These are phyloP conservation scores for Fusarium setosum DNA, from an alignment of 2,329 filamentous ascomycete species.

Conservation along the genomic window DNA sequence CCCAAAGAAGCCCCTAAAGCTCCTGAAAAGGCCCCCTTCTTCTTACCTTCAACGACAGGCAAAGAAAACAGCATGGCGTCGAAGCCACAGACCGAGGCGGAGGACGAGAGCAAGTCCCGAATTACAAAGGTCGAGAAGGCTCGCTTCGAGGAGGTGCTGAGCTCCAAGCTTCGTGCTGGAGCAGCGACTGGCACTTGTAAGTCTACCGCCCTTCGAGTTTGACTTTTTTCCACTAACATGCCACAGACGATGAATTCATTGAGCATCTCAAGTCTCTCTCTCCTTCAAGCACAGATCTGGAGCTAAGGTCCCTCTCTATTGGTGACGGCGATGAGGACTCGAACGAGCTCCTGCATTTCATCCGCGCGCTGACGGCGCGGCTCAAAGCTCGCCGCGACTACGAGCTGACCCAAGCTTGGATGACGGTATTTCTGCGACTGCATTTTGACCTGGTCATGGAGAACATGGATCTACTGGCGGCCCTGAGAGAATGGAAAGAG, in stretches of 20 bases:
- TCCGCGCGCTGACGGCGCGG: slow-evolving; percentile 80
- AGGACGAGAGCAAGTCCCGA: slow-evolving; percentile 67
- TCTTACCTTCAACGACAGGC: slow-evolving; percentile 77
- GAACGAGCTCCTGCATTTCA: slow-evolving; percentile 83
- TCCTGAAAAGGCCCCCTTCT: slow-evolving; percentile 96
- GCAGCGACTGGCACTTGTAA: slow-evolving; percentile 70
- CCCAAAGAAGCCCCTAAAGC: slow-evolving; percentile 91
- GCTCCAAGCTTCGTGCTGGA: slow-evolving; percentile 65
- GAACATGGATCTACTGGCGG: slow-evolving; percentile 64
- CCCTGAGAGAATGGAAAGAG: slow-evolving; percentile 75
- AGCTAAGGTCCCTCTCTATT: slow-evolving; percentile 81
- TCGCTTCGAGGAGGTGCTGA: slow-evolving; percentile 68
- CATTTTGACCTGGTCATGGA: slow-evolving; percentile 72
- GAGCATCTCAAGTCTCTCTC: slow-evolving; percentile 83
- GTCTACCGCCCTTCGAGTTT: slow-evolving; percentile 41
- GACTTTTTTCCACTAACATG: slow-evolving; percentile 36
- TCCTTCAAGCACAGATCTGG: slow-evolving; percentile 88
- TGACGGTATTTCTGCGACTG: slow-evolving; percentile 89
- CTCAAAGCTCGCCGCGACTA: slow-evolving; percentile 82
- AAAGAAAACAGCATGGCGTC: slow-evolving; percentile 56
- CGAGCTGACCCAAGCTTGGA: slow-evolving; percentile 96
- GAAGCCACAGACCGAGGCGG: slow-evolving; percentile 46
- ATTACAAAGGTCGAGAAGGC: slow-evolving; percentile 74
- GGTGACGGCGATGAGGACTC: slow-evolving; percentile 59
- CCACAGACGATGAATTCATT: slow-evolving; percentile 73